Base-by-base conservation (phyloP, 768 basidiomycete genomes). In the Tremella yokohamensis region DNA sequence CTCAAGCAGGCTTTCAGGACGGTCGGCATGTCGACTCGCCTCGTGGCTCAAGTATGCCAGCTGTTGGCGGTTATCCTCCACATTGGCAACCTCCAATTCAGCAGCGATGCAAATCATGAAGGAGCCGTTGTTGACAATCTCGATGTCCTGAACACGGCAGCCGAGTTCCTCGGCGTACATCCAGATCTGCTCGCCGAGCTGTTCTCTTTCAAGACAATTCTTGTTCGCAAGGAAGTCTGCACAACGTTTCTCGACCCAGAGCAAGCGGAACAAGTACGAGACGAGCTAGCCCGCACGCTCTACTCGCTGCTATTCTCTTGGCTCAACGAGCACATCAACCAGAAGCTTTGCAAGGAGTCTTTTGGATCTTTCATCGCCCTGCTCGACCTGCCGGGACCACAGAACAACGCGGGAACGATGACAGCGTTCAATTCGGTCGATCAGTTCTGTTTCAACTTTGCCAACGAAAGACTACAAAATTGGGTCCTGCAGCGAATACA, bases 251-350 rank as follows among this genome's bases (percentile, higher is more conserved):
- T 98, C 45, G 93, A 98, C 72, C 85, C 89, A 0, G 93, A 98
- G 70, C 89, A 89, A 53, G 90, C 94, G 1, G 86, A 89, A 0
- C 87, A 88, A 69, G 96, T 97, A 65, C 81, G 93, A 45, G 94
- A 98, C 70, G 90, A 94, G 74, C 85, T 99, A 38, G 90, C 93
- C 18, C 87, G 91, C 75, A 88, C 89, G 0, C 82, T 98, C 0
- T 98, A 97, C 74, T 90, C 91, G 3, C 83, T 99, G 1, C 83
- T 97, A 18, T 98, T 98, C 69, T 85, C 90, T 2, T 98, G 93
- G 93, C 78, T 98, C 58, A 94, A 93, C 74, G 96, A 98, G 72
- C 84, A 90, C 72, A 87, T 98, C 80, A 98, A 98, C 74, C 88
- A 96, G 66, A 88, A 88, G 40, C 84, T 99, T 15, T 96, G 92